Evolutionary conservation across 768 basidiomycete genomes (phyloP), one percentile per base, ranked within the genome.

Genomic region (Rossbeevera mucosa): DNA sequence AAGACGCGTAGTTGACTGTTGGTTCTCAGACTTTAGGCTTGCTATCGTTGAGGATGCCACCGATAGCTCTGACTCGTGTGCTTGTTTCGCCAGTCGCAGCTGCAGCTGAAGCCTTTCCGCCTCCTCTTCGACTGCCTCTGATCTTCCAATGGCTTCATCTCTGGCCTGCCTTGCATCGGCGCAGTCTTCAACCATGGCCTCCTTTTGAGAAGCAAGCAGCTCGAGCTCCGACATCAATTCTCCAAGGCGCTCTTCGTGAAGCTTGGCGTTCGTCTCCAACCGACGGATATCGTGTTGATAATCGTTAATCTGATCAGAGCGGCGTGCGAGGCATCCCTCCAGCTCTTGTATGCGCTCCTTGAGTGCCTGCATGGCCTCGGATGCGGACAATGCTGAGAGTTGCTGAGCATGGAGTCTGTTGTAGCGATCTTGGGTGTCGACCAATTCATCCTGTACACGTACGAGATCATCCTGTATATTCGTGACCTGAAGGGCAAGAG

Each of bases 131-230:
- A 84, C 64, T n/a, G 66, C 68, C 51, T 91, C 90, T 24, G 78
- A 65, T 53, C 71, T 72, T 49, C 64, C 61, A 40, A 83, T 64
- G 5, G 88, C 85, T 22, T 76, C 76, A 64, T 92, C 85, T 30
- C 90, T 76, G 20, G 84, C 80, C 50, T 85, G 85, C 48, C 90
- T 75, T 2, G 87, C 88, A 50, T 85, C 82, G 4, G 84, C 83
- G 60, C 90, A 91, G 62, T 92, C 90, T 56, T 91, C 88, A 0
- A 91, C 80, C 86, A 92, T 88, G 2, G 86, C 83, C 51, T 81
- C 81, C 65, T 85, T 88, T 72, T 90, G 80, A 5, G 80, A 76
- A 20, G 71, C 74, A 52, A 83, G 71, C 54, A 78, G 78, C 60
- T 88, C 88, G 52, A 89, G 65, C 59, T 92, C 90, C 16, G 64